phyloP scores from a whole-genome alignment of 208 protist genomes.

The Acanthamoeba polyphaga region DNA sequence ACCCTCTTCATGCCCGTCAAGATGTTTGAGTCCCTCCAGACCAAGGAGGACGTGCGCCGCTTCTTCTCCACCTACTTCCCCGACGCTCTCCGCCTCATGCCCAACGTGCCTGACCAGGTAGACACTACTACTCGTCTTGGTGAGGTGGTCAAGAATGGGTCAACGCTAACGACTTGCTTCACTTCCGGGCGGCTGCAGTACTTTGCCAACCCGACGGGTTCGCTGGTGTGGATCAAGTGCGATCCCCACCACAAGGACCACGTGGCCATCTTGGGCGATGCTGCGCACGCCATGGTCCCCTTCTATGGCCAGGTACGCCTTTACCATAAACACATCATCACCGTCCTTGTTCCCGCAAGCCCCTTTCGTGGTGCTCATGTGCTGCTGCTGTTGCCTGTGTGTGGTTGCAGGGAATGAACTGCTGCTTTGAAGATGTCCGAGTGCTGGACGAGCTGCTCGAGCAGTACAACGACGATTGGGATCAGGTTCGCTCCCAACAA shows the following conservation, averaged over 20 bases:
- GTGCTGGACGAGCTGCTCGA: conserved; percentile 76
- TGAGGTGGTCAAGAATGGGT: background rate
- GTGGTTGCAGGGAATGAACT: conserved; percentile 83
- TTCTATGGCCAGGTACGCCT: conserved; percentile 79
- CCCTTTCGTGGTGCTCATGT: too few species aligned
- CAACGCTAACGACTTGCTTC: background rate
- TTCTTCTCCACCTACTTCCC: conserved; percentile 81
- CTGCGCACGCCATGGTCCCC: conserved; percentile 86
- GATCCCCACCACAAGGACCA: conserved; percentile 67
- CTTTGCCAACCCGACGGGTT: conserved; percentile 75
- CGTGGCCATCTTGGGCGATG: conserved; percentile 74
- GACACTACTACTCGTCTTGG: background rate
- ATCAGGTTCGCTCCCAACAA: background rate
- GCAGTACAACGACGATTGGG: conserved; percentile 44
- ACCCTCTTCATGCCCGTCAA: conserved; percentile 81
- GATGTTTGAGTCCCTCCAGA: conserved; percentile 75
- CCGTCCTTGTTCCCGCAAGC: too few species aligned
- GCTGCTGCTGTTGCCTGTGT: background rate
- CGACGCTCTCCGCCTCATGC: conserved; percentile 78
- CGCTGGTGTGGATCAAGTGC: conserved; percentile 82
- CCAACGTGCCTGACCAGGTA: conserved; percentile 53
- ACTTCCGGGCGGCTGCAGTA: conserved; percentile 46
- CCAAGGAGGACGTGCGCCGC: conserved; percentile 45
- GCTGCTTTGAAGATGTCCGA: conserved; percentile 81
- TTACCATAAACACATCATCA: background rate